Percentiles rank a stretch among this genome's conserved stretches.
These are phyloP conservation scores for Acrocalymma vagum DNA, from an alignment of 2,329 filamentous ascomycete species.

Conservation along the genomic window DNA sequence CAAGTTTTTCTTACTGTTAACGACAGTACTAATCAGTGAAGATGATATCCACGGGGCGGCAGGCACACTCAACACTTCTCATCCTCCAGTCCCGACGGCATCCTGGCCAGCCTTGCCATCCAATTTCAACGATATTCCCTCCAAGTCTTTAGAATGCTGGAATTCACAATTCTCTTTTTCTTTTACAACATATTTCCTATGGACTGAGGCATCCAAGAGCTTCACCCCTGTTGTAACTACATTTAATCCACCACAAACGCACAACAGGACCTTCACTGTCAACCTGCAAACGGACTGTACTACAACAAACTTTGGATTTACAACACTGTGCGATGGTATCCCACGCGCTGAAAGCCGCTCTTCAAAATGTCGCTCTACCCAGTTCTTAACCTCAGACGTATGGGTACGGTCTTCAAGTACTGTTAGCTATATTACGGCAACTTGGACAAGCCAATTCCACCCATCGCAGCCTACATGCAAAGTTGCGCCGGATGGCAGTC, in stretches of 20 bases:
- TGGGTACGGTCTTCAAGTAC: neutral
- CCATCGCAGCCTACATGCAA: neutral
- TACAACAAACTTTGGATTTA: neutral
- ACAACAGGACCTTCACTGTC: neutral
- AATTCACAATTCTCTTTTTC: neutral
- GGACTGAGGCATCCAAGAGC: neutral
- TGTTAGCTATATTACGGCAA: neutral
- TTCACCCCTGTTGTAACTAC: neutral
- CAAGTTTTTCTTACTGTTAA: too few species aligned
- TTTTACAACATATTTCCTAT: slow-evolving; percentile 1
- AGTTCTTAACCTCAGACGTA: neutral
- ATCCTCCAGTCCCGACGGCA: slow-evolving; percentile 3
- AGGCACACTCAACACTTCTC: too few species aligned
- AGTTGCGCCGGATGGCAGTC: slow-evolving; percentile 1
- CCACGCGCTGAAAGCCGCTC: neutral
- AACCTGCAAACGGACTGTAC: neutral
- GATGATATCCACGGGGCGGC: too few species aligned
- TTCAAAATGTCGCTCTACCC: neutral
- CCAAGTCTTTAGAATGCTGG: neutral
- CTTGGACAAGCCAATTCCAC: slow-evolving; percentile 1
- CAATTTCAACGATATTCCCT: slow-evolving; percentile 2
- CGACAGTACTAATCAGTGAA: too few species aligned
- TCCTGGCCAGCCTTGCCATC: slow-evolving; percentile 1
- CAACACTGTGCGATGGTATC: slow-evolving; percentile 2
- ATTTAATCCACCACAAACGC: neutral